Percentiles rank a stretch among this genome's conserved stretches.
These are phyloP conservation scores for Rubroboletus pulcherrimus DNA, from an alignment of 768 basidiomycete species.

Conservation along the genomic window DNA sequence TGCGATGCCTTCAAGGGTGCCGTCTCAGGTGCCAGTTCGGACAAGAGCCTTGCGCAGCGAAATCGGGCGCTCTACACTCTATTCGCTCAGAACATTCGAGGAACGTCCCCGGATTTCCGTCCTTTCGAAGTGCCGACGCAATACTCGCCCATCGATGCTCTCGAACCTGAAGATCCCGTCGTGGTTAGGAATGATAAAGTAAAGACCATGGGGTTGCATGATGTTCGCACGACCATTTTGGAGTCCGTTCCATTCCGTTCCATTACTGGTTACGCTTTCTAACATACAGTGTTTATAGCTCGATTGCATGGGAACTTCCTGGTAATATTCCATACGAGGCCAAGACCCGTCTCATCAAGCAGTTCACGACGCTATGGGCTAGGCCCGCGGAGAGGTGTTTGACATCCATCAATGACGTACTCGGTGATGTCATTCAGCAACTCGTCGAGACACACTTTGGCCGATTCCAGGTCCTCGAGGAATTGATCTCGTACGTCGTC, in stretches of 20 bases:
- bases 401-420: constrained; percentile 28
- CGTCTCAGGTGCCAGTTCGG: constrained; percentile 31
- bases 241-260: constrained; percentile 26
- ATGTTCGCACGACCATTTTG: constrained; percentile 34
- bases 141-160: constrained; percentile 7
- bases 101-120: constrained; percentile 42
- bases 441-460: constrained; percentile 37
- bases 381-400: constrained; percentile 35
- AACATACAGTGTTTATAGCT: constrained; percentile 22
- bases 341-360: constrained; percentile 34
- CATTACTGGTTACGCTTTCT: background rate
- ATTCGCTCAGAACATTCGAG: constrained; percentile 35
- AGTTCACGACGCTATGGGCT: constrained; percentile 36
- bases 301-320: constrained; percentile 42
- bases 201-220: constrained; percentile 27
- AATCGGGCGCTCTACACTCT: constrained; percentile 31
- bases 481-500: constrained; percentile 33
- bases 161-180: constrained; percentile 8
- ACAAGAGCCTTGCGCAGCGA: constrained; percentile 36
- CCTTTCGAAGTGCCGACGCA: constrained; percentile 21
- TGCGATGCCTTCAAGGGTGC: constrained; percentile 35
- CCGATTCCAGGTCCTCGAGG: constrained; percentile 35
- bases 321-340: constrained; percentile 40
- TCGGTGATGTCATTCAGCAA: constrained; percentile 28
- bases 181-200: background rate